Percentiles rank a stretch among this genome's conserved stretches.
phyloP scores from a whole-genome alignment of 495 filamentous ascomycete genomes.

The Talaromyces stipitatus region DNA sequence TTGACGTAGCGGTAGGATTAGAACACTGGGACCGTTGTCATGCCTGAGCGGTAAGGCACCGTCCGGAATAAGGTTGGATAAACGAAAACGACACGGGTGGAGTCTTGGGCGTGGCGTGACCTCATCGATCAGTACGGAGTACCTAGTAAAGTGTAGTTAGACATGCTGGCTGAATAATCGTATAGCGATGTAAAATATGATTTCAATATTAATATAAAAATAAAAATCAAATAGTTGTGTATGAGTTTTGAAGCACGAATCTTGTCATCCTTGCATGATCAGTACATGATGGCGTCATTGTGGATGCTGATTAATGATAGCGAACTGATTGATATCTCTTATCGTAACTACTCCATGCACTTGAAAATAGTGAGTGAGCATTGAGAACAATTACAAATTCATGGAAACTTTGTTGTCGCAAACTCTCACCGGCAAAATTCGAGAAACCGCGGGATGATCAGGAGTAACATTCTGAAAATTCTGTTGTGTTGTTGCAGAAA shows the following conservation, averaged over 20 bases:
- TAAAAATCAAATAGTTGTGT: too few species aligned
- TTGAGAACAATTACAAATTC: neutral
- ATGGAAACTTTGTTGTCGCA: neutral
- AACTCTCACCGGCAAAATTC: neutral
- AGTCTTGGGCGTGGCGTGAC: neutral
- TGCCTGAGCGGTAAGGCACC: neutral
- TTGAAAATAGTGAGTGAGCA: neutral
- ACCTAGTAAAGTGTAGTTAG: too few species aligned
- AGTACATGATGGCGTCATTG: neutral
- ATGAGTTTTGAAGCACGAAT: too few species aligned
- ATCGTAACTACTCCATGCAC: neutral
- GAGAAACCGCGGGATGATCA: neutral
- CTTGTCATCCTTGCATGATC: neutral
- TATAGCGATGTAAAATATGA: too few species aligned
- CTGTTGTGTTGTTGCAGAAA: neutral
- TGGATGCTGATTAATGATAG: neutral
- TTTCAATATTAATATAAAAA: too few species aligned
- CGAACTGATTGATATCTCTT: neutral
- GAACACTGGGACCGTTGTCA: neutral
- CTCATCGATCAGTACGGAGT: too few species aligned
- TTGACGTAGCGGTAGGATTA: neutral
- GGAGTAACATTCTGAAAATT: neutral
- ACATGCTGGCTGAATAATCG: too few species aligned
- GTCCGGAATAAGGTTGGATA: neutral
- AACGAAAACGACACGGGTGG: neutral